Evolutionary conservation across 768 basidiomycete species (phyloP).

Genomic region (Termitomyces sp.): DNA sequence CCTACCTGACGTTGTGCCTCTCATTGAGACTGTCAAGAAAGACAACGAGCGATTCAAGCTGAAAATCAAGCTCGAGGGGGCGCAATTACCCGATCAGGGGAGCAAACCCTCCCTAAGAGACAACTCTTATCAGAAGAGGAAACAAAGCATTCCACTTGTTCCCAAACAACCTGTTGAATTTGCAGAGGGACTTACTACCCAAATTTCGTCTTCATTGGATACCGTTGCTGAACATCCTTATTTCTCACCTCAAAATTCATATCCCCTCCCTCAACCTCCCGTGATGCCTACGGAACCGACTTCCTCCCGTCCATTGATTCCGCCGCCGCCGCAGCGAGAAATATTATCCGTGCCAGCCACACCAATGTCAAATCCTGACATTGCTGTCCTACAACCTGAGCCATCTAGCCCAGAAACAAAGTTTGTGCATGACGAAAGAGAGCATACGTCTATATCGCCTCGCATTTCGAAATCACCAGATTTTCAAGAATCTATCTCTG

Average conservation of each 20-base stretch:
- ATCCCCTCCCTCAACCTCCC: not conserved
- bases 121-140: conserved; percentile 20
- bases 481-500: not conserved
- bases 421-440: not conserved
- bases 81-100: conserved; percentile 9
- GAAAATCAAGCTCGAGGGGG: conserved; percentile 28
- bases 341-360: conserved; percentile 9
- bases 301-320: not conserved
- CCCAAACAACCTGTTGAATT: conserved; percentile 9
- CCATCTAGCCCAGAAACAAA: conserved; percentile 10
- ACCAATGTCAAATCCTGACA: conserved; percentile 25
- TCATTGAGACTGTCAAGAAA: conserved; percentile 20
- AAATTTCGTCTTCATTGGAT: not conserved
- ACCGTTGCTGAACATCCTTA: not conserved
- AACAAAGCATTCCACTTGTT: conserved; percentile 12
- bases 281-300: not conserved
- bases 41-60: conserved; percentile 27
- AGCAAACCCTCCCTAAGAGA: conserved; percentile 18
- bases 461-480: conserved; percentile 4
- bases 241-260: not conserved
- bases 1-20: conserved; percentile 21
- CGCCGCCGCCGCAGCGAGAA: not conserved
- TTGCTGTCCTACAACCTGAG: conserved; percentile 12
- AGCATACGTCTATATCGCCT: not conserved
- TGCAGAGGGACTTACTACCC: not conserved